A percentile compares a stretch with the other conserved stretches of the same genome.
Conservation (phyloP, 371 early-diverging fungal genomes). For the Mortierella sp. region DNA sequence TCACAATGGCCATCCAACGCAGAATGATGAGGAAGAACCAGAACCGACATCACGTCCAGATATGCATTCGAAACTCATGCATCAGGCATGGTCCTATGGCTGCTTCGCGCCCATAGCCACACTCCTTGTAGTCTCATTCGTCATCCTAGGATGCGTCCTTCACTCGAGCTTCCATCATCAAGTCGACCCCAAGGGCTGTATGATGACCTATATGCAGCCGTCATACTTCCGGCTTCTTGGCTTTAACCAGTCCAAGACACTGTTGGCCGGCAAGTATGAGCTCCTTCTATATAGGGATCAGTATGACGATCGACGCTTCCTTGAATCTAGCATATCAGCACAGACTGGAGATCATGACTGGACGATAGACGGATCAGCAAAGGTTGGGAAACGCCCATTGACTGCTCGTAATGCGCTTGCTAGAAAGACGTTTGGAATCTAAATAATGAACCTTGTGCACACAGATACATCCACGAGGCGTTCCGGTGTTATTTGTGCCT, state of each 20-base stretch:
- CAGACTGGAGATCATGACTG: conserved; percentile 12
- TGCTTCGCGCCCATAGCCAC: background rate
- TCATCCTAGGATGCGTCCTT: conserved; percentile 14
- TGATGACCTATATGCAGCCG: conserved; percentile 87
- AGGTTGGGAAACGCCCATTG: too few species aligned
- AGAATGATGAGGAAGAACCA: too few species aligned
- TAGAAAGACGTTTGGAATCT: background rate
- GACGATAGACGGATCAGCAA: conserved; percentile 24
- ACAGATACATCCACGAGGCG: conserved; percentile 64
- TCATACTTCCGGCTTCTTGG: conserved; percentile 71
- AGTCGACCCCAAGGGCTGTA: conserved; percentile 77
- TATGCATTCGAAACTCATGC: too few species aligned
- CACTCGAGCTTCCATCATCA: conserved; percentile 72
- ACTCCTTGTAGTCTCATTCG: conserved; percentile 8
- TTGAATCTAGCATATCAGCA: background rate
- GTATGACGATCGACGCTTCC: conserved; percentile 50
- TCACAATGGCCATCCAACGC: too few species aligned
- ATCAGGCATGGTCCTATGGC: background rate
- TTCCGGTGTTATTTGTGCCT: conserved; percentile 94
- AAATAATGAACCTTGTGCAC: background rate
- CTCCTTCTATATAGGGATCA: conserved; percentile 86
- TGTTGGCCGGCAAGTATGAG: conserved; percentile 81
- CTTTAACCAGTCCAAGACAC: conserved; percentile 74
- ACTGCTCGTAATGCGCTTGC: too few species aligned
- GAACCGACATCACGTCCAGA: too few species aligned